Percentiles rank a stretch among this genome's conserved stretches.
Evolutionary conservation across 495 filamentous ascomycete species (phyloP).

Genomic region (Eremomyces bilateralis): DNA sequence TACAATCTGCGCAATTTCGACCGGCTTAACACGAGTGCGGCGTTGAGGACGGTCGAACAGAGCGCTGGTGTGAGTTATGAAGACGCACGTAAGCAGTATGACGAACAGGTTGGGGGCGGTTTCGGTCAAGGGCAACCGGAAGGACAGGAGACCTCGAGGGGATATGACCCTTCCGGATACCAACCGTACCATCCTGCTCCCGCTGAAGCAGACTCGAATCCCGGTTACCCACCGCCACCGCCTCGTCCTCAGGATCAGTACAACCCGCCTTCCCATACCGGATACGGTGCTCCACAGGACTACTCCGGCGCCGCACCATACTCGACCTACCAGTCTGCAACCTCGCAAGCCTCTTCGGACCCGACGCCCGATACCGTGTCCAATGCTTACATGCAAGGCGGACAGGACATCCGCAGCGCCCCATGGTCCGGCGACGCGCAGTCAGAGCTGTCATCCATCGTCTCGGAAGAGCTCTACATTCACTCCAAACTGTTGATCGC

Average conservation of each 20-base stretch:
- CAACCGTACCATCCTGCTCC: background rate
- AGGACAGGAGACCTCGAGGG: background rate
- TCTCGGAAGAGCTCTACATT: conserved; percentile 84
- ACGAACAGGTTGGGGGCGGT: conserved; percentile 22
- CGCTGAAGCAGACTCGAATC: conserved; percentile 1
- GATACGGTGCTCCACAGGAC: background rate
- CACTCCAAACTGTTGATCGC: conserved; percentile 89
- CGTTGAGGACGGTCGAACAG: conserved; percentile 41
- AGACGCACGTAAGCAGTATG: conserved; percentile 41
- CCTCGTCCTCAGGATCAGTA: background rate
- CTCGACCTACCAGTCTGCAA: conserved; percentile 46
- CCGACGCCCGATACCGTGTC: conserved; percentile 43
- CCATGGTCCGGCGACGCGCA: conserved; percentile 54
- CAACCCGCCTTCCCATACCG: background rate
- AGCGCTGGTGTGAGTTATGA: conserved; percentile 54
- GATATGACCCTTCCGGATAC: background rate
- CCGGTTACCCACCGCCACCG: no score
- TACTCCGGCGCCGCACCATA: conserved; percentile 12
- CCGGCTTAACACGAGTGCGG: conserved; percentile 51
- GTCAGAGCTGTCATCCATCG: conserved; percentile 68
- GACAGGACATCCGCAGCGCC: conserved; percentile 48
- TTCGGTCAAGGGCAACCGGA: background rate
- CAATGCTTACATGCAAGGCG: conserved; percentile 67
- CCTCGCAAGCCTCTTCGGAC: conserved; percentile 18
- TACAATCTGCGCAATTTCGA: conserved; percentile 92